Conservation (phyloP, 2,329 filamentous ascomycete species). For the Ilyonectria mors-panacis region DNA sequence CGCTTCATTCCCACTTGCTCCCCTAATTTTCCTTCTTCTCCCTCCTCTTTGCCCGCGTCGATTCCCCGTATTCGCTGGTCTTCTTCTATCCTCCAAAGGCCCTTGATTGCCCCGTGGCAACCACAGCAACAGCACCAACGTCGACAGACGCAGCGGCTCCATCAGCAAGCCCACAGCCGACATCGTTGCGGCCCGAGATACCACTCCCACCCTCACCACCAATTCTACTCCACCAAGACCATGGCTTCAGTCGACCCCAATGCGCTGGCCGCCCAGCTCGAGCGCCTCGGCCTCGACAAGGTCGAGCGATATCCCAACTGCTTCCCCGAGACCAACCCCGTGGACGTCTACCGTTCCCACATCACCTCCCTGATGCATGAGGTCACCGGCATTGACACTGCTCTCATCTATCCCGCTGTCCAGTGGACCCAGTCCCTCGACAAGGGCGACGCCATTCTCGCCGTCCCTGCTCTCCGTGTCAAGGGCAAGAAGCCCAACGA, state of each 20-base stretch:
- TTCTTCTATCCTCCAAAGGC: conserved; percentile 30
- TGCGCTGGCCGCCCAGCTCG: conserved; percentile 46
- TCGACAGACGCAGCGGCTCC: conserved; percentile 2
- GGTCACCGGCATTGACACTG: conserved; percentile 78
- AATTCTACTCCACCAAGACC: conserved; percentile 38
- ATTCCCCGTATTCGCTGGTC: conserved; percentile 11
- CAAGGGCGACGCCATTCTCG: conserved; percentile 85
- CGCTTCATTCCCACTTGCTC: conserved; percentile 43
- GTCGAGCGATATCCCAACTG: conserved; percentile 65
- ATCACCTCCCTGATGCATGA: conserved; percentile 78
- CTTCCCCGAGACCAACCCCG: conserved; percentile 79
- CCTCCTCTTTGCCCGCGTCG: conserved; percentile 21
- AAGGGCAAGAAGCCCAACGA: conserved; percentile 78
- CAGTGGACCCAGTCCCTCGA: conserved; percentile 86
- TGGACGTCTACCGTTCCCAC: conserved; percentile 85
- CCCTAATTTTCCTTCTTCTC: conserved; percentile 41
- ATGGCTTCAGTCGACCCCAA: conserved; percentile 42
- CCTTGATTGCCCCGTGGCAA: conserved; percentile 18
- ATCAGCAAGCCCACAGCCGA: conserved; percentile 3
- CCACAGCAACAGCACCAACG: conserved; percentile 20
- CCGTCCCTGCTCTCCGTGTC: conserved; percentile 84
- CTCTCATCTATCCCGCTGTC: conserved; percentile 81
- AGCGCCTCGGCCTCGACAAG: conserved; percentile 41
- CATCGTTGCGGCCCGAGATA: conserved; percentile 13
- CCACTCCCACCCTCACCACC: conserved; percentile 4